Evolutionary conservation across 2,329 filamentous ascomycete species (phyloP).

Genomic region (Aspergillus clavatus): DNA sequence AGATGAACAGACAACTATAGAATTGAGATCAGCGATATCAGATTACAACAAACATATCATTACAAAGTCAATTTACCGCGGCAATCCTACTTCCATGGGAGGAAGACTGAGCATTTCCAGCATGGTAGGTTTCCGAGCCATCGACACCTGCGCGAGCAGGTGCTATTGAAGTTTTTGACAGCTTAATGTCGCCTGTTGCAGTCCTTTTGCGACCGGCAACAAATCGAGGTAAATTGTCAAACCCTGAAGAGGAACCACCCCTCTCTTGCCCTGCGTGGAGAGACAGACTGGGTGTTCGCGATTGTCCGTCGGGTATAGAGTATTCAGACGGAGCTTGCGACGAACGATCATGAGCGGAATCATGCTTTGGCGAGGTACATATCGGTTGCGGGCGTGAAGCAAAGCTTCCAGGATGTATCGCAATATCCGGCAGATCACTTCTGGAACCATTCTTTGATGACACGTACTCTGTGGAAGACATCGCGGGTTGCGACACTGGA

Average conservation of each 20-base stretch:
- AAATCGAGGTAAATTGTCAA: conserved; percentile 13
- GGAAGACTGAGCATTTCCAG: conserved; percentile 66
- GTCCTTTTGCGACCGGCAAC: conserved; percentile 62
- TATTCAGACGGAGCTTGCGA: background rate
- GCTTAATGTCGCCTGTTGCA: conserved; percentile 69
- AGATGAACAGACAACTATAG: conserved; percentile 70
- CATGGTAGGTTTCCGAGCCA: conserved; percentile 49
- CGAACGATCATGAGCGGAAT: background rate
- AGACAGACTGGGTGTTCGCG: conserved; percentile 1
- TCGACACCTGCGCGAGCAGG: conserved; percentile 30
- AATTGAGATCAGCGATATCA: conserved; percentile 14
- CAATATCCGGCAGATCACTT: background rate
- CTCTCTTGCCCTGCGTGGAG: conserved; percentile 8
- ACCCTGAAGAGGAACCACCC: conserved; percentile 12
- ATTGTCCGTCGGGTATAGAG: background rate
- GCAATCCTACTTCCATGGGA: conserved; percentile 67
- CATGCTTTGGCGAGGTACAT: background rate
- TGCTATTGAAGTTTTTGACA: conserved; percentile 20
- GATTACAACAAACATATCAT: conserved; percentile 6
- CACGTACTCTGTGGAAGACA: background rate
- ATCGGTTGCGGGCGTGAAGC: background rate
- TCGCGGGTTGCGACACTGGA: background rate
- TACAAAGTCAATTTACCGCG: conserved; percentile 55
- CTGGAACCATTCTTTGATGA: background rate
- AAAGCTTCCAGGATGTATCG: background rate